Evolutionary conservation across 345 rosid species (phyloP), one percentile per base, ranked within the genome.

Genomic region (Salix koriyanagi): DNA sequence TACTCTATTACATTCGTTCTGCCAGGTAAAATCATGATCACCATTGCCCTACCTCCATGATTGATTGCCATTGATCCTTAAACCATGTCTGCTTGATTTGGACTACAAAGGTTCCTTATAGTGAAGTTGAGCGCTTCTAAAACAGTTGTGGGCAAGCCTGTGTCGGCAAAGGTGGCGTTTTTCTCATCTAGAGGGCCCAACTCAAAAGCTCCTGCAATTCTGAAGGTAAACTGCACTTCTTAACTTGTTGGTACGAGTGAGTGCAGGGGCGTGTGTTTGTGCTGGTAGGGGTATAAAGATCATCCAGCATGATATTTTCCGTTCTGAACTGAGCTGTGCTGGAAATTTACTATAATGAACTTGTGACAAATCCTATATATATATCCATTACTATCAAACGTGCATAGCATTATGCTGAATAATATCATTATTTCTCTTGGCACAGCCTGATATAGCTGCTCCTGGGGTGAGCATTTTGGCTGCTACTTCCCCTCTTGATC

Each of bases 391-490:
- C 36, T 34, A 4, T 34, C 37, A 34, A 34, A 34, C 5, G 37
- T 34, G 37, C 37, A 5, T 34, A 6, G 7, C 0, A 13, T n/a
- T 10, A 0, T 15, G 62, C 25, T 68, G 19, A 23, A 42, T 64
- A n/a, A 70, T 58, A 2, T 60, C 36, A 14, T 10, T 52, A 14
- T 15, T 23, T 54, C 58, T 69, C 68, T 1, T 10, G 2, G 8
- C 66, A 42, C 37, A 90, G 94, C 97, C 97, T 13, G 97, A 92
- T 70, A 81, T 90, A 64, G 80, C 91, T 77, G 97, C 94, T 54
- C 97, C 94, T 2, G 93, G 92, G 70, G 91, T 83, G 73, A 88
- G 88, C 76, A 90, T 92, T 75, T 83, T 90, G 41, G 97, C 97
- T 32, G 86, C 88, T 64, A 71, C 78, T 54, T 81, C 77, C n/a